Base-by-base conservation (phyloP, 345 rosid genomes). In the Euphorbia lathyris region DNA sequence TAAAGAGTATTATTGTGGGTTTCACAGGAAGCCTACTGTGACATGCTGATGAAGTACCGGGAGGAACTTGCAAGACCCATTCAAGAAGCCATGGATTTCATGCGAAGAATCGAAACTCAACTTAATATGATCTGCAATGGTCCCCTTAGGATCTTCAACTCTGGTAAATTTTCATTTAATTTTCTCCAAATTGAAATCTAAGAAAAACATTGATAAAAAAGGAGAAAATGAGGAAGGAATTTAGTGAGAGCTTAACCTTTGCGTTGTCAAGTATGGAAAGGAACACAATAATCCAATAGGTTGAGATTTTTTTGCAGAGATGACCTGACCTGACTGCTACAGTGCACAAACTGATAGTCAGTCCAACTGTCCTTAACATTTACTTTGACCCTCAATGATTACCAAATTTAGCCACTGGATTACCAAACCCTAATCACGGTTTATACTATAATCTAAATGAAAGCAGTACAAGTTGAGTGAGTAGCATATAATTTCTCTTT, bases 51-150 rank as follows among this genome's bases (percentile, higher is more conserved):
- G 78, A 95, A 92, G 76, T 95, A 95, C 77, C 84, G 92, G 7
- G 99, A 92, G 70, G 99, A 95, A 81, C 83, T 95, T 63, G 84
- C 92, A 43, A 81, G 92, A 79, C 99, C 99, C 14, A 82, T 95
- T 71, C 94, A 92, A 79, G 99, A 95, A 83, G 97, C 98, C 72
- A 90, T 89, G 93, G 99, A 90, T 75, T 95, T 90, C 91, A 92
- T 95, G 87, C 92, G 96, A 58, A 82, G 93, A 78, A 89, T 95
- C 81, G 98, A 95, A 85, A 81, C 92, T 60, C 98, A 95, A 78
- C 84, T 95, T 38, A 92, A 79, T 78, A 79, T 87, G 90, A 78
- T 90, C 68, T 82, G 87, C 83, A 85, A 78, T 74, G 87, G 83
- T 56, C 88, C 99, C 72, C 76, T 84, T 45, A 91, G 90, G 73